Base-by-base conservation (phyloP, 495 filamentous ascomycete species). In the Penicillium paradoxum region DNA sequence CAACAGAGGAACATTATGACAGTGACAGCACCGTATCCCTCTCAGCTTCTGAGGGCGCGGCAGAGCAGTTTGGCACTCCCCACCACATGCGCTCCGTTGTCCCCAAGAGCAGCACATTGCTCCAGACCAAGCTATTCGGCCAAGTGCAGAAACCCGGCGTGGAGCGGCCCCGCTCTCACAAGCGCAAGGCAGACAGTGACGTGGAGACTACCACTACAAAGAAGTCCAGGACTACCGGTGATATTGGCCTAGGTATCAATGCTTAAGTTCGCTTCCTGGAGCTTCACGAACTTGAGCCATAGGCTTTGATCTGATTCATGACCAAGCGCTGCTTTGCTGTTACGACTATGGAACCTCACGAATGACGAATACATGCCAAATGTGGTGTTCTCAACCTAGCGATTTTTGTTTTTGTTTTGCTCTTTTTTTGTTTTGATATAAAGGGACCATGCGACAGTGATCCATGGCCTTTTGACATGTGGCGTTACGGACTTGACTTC, bases 11-110 rank as follows among this genome's bases (percentile, higher is more conserved):
- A 33, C 68, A 58, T 67, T 75, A 85, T 60, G 88, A 89, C 61
- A 79, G 88, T 41, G 90, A 96, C 58, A 93, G 88, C 72, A 96
- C 91, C 6, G 63, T 66, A 4, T 66, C 63, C 14, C 91, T 96
- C 44, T 95, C 91, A 0, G 89, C 83, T 15, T 85, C 87, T 4
- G 89, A 92, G 49, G 80, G 81, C 19, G 86, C 87, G 39, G 80
- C 83, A 42, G 76, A 66, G 21, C 14, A 7, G 11, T 8, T 56
- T 18, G 40, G 45, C 24, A 3, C 44, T 17, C 50, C 51, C 10
- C 57, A 58, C 3, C 46, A 61, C 11, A 50, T 55, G 48, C 60
- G 63, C 14, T 55, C 56, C 2, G 69, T 51, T 30, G 63, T 65
- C 21, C 71, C 68, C 17, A 75, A 69, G 51, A 66, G 71, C 19